Conservation (phyloP, 2,329 filamentous ascomycete species). For the Cladosporium sp. region DNA sequence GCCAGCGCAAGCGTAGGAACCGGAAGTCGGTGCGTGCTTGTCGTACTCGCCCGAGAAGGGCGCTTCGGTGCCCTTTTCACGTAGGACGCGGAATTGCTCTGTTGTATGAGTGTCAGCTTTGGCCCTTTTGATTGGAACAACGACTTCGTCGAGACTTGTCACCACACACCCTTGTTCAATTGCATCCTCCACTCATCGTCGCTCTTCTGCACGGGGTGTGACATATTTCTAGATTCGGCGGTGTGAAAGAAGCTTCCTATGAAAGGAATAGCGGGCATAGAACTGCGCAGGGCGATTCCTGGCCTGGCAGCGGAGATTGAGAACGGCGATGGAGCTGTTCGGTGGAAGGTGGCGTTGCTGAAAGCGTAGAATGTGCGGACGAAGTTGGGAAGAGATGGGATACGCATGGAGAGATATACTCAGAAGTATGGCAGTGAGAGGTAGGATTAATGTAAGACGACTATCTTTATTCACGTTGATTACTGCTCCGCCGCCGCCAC, state of each 20-base stretch:
- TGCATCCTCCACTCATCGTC: constrained; percentile 88
- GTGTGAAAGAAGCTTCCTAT: constrained; percentile 73
- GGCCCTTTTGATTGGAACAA: not conserved
- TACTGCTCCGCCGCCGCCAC: constrained; percentile 7
- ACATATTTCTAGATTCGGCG: constrained; percentile 46
- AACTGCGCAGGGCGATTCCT: constrained; percentile 37
- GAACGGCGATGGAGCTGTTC: constrained; percentile 24
- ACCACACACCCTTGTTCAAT: constrained; percentile 64
- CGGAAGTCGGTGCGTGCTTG: constrained; percentile 74
- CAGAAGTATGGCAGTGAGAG: not conserved
- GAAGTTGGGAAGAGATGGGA: constrained; percentile 49
- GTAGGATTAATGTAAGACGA: not conserved
- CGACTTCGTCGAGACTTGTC: not conserved
- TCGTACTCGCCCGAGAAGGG: constrained; percentile 81
- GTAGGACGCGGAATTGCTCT: constrained; percentile 96
- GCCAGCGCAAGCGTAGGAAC: constrained; percentile 83
- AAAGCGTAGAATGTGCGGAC: constrained; percentile 52
- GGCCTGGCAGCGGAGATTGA: constrained; percentile 34
- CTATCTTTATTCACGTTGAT: not conserved
- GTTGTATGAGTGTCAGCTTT: constrained; percentile 15
- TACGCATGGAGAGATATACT: constrained; percentile 44
- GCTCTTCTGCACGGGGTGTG: constrained; percentile 76
- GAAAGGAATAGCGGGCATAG: constrained; percentile 79
- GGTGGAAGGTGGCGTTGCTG: constrained; percentile 45
- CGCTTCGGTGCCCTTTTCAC: constrained; percentile 86